These are phyloP conservation scores for Metschnikowia amazonensis DNA, from an alignment of 805 yeast genomes.

Conservation along the genomic window DNA sequence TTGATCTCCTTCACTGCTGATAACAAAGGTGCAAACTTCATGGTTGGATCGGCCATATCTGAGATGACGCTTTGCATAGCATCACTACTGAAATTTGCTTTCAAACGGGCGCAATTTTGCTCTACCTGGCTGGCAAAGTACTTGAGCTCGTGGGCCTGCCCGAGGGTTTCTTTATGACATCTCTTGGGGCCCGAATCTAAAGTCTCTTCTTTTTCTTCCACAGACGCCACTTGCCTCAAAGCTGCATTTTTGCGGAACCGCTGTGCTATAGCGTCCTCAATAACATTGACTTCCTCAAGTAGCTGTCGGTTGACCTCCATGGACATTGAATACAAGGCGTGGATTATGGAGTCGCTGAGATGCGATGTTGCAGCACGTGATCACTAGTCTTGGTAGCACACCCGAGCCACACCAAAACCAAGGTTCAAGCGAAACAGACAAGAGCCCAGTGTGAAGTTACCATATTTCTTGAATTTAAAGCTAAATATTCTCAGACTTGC, in stretches of 20 bases:
- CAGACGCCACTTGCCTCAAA: conserved; percentile 31
- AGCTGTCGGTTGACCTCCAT: conserved; percentile 34
- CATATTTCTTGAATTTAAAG: too few species aligned
- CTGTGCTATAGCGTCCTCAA: conserved; percentile 62
- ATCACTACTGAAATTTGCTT: not conserved
- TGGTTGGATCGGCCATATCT: conserved; percentile 19
- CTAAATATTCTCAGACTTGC: too few species aligned
- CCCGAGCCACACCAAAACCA: not conserved
- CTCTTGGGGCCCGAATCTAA: conserved; percentile 29
- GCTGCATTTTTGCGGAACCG: conserved; percentile 62
- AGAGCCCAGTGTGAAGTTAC: too few species aligned
- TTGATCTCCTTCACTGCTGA: conserved; percentile 24
- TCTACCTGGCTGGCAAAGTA: conserved; percentile 47
- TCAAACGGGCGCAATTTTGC: conserved; percentile 14
- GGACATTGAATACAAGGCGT: conserved; percentile 14
- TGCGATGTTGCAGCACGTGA: conserved; percentile 4
- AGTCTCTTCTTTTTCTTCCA: conserved; percentile 11
- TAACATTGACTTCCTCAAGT: conserved; percentile 64
- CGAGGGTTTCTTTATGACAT: conserved; percentile 46
- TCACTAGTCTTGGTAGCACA: not conserved
- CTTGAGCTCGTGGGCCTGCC: conserved; percentile 67
- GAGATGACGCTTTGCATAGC: conserved; percentile 11
- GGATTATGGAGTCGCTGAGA: not conserved
- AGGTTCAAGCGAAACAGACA: too few species aligned
- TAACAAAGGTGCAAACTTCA: conserved; percentile 31